Conservation (phyloP, 345 rosid species). For the Eutrema yunnanense region DNA sequence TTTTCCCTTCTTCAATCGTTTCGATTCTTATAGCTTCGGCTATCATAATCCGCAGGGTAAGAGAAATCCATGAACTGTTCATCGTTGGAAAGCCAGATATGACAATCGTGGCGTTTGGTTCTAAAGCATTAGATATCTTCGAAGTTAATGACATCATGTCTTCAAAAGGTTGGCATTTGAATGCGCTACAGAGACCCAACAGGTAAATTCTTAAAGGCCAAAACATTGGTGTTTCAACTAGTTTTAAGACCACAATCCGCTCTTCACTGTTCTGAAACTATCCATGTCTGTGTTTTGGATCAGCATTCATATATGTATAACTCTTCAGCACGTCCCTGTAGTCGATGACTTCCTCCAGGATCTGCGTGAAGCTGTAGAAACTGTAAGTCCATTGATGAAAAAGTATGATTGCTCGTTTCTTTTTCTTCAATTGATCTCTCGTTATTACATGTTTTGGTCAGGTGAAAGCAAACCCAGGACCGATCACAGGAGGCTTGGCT, state of each 20-base stretch:
- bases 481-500: constrained; percentile 75
- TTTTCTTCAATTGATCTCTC: neutral
- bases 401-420: neutral
- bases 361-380: constrained; percentile 63
- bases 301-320: constrained; percentile 86
- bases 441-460: constrained; percentile 6
- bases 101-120: constrained; percentile 88
- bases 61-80: constrained; percentile 65
- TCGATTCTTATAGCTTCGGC: neutral
- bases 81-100: constrained; percentile 81
- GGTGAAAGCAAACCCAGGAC: constrained; percentile 87
- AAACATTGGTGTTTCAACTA: neutral
- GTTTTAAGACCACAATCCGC: neutral
- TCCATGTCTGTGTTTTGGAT: constrained; percentile 12
- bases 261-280: neutral
- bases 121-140: constrained; percentile 62
- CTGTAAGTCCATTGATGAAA: constrained; percentile 43
- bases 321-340: constrained; percentile 76
- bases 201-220: constrained; percentile 37
- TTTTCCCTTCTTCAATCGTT: neutral
- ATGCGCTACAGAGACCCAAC: constrained; percentile 90
- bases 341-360: constrained; percentile 59
- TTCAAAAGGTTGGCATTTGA: constrained; percentile 93
- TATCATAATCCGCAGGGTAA: constrained; percentile 39
- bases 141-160: constrained; percentile 90